These are phyloP conservation scores for Hypholoma sublateritium DNA, from an alignment of 768 basidiomycete genomes.

Conservation along the genomic window DNA sequence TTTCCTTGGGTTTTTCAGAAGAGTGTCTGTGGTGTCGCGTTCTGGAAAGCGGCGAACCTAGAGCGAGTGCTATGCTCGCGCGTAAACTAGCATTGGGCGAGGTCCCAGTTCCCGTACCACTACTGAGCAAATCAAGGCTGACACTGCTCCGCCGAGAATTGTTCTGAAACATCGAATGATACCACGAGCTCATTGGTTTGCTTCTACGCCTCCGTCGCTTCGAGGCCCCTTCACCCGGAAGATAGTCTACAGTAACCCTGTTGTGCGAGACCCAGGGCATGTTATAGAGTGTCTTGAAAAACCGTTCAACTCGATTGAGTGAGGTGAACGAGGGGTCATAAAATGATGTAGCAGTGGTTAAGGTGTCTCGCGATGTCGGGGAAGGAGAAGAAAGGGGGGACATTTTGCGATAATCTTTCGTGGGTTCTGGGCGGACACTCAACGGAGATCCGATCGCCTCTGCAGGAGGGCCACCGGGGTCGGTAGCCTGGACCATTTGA, in stretches of 20 bases:
- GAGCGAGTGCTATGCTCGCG: slow-evolving; percentile 17
- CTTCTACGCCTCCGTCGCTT: slow-evolving; percentile 16
- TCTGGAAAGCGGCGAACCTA: slow-evolving; percentile 16
- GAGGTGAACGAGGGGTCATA: slow-evolving; percentile 37
- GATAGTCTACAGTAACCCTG: slow-evolving; percentile 46
- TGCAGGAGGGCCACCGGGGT: not conserved
- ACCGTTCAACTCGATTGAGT: slow-evolving; percentile 40
- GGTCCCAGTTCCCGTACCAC: slow-evolving; percentile 20
- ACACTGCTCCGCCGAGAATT: slow-evolving; percentile 24
- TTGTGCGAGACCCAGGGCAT: slow-evolving; percentile 48
- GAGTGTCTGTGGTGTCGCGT: slow-evolving; percentile 9
- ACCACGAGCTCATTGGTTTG: slow-evolving; percentile 36
- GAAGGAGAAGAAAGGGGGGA: slow-evolving; percentile 19
- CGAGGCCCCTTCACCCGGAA: slow-evolving; percentile 31
- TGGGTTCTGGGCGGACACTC: slow-evolving; percentile 29
- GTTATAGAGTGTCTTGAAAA: slow-evolving; percentile 37
- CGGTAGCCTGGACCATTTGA: not conserved
- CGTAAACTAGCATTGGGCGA: slow-evolving; percentile 21
- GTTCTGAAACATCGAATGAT: slow-evolving; percentile 20
- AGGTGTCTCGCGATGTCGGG: slow-evolving; percentile 16
- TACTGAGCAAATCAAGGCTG: slow-evolving; percentile 32
- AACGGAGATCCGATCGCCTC: slow-evolving; percentile 27
- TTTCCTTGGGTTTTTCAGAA: slow-evolving; percentile 13
- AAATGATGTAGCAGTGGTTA: slow-evolving; percentile 21
- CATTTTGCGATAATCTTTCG: slow-evolving; percentile 41